These are phyloP conservation scores for Licmophora abbreviata DNA, from an alignment of 108 stramenopile species.

Conservation along the genomic window DNA sequence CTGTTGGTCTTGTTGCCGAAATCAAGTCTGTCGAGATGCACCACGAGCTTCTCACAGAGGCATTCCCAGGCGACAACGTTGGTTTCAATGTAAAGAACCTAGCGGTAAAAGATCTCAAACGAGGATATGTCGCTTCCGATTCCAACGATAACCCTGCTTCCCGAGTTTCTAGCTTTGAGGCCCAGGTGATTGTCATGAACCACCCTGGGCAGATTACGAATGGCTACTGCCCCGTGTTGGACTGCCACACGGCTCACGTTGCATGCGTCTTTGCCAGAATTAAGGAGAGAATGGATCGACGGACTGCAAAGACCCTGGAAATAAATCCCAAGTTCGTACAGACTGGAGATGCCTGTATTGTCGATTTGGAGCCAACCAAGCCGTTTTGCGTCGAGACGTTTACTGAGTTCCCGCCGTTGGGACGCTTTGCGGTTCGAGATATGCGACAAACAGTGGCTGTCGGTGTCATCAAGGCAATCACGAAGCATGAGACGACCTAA, in stretches of 20 bases:
- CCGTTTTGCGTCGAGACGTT: constrained; percentile 88
- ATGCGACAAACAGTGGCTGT: constrained; percentile 83
- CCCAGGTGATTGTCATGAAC: constrained; percentile 94
- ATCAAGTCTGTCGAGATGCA: constrained; percentile 95
- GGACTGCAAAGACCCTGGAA: constrained; percentile 81
- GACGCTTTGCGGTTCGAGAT: constrained; percentile 94
- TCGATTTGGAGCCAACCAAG: constrained; percentile 81
- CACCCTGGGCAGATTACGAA: constrained; percentile 89
- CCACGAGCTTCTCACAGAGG: constrained; percentile 79
- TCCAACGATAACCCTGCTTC: constrained; percentile 64
- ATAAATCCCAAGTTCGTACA: constrained; percentile 83
- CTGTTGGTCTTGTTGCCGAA: constrained; percentile 64
- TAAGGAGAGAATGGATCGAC: constrained; percentile 89
- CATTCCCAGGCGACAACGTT: constrained; percentile 89
- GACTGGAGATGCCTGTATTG: constrained; percentile 88
- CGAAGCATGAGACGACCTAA: constrained; percentile 32
- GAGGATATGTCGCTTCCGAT: constrained; percentile 89
- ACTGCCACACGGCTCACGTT: constrained; percentile 94
- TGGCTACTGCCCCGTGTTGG: constrained; percentile 90
- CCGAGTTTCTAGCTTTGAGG: constrained; percentile 57
- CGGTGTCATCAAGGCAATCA: constrained; percentile 88
- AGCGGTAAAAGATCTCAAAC: constrained; percentile 82
- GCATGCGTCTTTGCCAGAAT: constrained; percentile 83
- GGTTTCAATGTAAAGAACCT: constrained; percentile 93
- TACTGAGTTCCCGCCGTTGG: constrained; percentile 86